Conservation (phyloP, 768 basidiomycete genomes). For the Amanita inopinata region DNA sequence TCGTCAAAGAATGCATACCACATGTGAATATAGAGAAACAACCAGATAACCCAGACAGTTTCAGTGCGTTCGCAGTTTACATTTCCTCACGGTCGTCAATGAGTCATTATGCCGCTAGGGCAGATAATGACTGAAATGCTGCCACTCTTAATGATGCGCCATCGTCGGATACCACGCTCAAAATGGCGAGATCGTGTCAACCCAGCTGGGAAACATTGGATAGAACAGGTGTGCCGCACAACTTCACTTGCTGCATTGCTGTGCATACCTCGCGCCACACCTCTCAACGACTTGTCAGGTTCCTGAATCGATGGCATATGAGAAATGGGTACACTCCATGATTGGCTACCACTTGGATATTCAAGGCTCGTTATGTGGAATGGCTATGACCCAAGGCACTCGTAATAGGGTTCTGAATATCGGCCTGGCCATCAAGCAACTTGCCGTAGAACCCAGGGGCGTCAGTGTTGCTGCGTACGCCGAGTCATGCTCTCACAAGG, state of each 20-base stretch:
- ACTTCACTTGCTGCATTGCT: neutral
- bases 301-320: constrained; percentile 51
- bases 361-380: constrained; percentile 64
- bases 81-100: neutral
- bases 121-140: constrained; percentile 65
- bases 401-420: constrained; percentile 72
- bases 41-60: constrained; percentile 50
- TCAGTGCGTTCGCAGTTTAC: constrained; percentile 39
- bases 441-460: constrained; percentile 52
- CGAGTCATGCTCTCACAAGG: constrained; percentile 71
- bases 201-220: constrained; percentile 67
- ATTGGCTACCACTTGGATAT: constrained; percentile 72
- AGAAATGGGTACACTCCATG: constrained; percentile 59
- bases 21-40: constrained; percentile 45
- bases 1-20: constrained; percentile 51
- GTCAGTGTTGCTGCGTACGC: constrained; percentile 53
- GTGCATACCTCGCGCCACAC: neutral
- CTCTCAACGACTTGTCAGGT: constrained; percentile 29
- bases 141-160: constrained; percentile 79
- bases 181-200: constrained; percentile 64
- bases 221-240: constrained; percentile 49
- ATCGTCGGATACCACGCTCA: constrained; percentile 65
- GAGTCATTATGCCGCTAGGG: constrained; percentile 29
- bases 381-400: constrained; percentile 77
- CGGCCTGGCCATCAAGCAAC: constrained; percentile 68